Evolutionary conservation across 768 basidiomycete genomes (phyloP), one percentile per base, ranked within the genome.

Genomic region (Serendipita sp.): DNA sequence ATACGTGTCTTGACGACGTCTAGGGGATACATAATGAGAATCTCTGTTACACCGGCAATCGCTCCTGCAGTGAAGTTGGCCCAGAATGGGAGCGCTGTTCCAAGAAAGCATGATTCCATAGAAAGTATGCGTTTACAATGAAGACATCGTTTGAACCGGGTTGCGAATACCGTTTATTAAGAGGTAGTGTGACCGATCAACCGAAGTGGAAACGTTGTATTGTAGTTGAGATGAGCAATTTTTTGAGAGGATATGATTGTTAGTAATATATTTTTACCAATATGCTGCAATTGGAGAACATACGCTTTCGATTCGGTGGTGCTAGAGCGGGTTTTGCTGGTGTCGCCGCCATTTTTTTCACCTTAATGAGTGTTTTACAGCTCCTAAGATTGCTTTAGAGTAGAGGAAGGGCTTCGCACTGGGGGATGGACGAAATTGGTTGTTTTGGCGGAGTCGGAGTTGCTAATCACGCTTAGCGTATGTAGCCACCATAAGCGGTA

Each of bases 1-100:
- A 97, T 94, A 28, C 96, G 89, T 22, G 96, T 99, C 76, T 99
- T 97, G 71, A 97, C 92, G 89, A 69, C 70, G 91, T 89, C 91
- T 65, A 94, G 84, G 63, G 92, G 90, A 68, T 92, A 94, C 71
- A 93, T 90, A 3, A 88, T 88, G 24, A 74, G 71, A 14, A 76
- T 74, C 61, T 76, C 75, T 26, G 75, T 75, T 16, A 90, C 82
- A 63, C 95, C 95, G 66, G 96, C 96, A 68, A 98, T 93, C 3
- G 95, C 96, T 50, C 96, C 96, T 0, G 95, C 93, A 0, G 85
- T 81, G 70, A 99, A 98, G 69, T 90, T 96, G 66, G 92, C 88
- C 62, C 81, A 70, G 74, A 92, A 92, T 1, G 90, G 90, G 51
- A 91, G 78, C 30, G 89, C 90, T 92, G 61, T 61, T 58, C 31